phyloP scores from a whole-genome alignment of 257 asterid genomes.

The Solanum tarapatanum region DNA sequence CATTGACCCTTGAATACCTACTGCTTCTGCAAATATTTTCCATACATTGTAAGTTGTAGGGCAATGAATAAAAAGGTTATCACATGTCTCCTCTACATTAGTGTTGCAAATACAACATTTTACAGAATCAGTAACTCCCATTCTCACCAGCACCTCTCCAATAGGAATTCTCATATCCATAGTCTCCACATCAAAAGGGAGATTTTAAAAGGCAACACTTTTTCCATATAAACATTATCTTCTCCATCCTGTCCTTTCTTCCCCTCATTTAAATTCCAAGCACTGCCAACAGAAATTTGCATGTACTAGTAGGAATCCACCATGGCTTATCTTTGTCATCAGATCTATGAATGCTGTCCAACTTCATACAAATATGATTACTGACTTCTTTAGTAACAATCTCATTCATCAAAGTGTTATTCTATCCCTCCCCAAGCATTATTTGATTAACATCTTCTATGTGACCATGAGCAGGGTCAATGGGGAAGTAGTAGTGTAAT shows the following conservation, averaged over 20 bases:
- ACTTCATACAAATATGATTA: too few relatives aligned
- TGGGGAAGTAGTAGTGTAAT: not conserved
- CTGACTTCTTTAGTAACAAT: not conserved
- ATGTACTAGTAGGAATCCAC: not conserved
- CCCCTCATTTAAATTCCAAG: not conserved
- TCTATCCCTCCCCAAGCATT: not conserved
- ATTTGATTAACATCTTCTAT: not conserved
- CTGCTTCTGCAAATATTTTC: not conserved
- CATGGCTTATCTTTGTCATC: not conserved
- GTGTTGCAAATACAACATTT: not conserved
- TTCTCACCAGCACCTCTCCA: not conserved
- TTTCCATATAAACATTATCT: too few relatives aligned
- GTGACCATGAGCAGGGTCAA: not conserved
- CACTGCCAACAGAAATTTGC: not conserved
- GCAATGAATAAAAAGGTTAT: not conserved
- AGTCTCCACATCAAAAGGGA: not conserved
- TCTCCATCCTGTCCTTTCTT: not conserved
- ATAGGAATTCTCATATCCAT: not conserved
- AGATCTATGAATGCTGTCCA: not conserved
- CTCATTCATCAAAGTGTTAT: not conserved
- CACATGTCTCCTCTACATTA: not conserved
- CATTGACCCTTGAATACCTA: not conserved
- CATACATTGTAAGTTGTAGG: not conserved
- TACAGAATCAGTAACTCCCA: not conserved
- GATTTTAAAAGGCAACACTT: too few relatives aligned